phyloP scores from a whole-genome alignment of 2,329 filamentous ascomycete genomes.

The Fusarium verticillioides region DNA sequence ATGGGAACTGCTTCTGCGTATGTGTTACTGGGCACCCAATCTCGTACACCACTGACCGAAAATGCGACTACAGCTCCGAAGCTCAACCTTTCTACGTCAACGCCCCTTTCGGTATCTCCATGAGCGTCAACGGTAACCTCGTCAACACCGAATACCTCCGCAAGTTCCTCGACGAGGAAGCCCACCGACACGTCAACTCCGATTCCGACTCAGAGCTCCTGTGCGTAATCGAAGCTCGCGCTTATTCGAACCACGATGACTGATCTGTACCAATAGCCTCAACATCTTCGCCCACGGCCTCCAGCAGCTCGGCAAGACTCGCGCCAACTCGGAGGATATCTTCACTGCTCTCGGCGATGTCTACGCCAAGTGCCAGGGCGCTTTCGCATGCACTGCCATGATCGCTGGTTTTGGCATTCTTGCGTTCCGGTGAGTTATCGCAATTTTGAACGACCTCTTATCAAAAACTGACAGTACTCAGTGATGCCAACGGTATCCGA shows the following conservation, averaged over 20 bases:
- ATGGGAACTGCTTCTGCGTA: constrained; percentile 76
- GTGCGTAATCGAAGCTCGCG: constrained; percentile 10
- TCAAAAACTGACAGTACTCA: constrained; percentile 54
- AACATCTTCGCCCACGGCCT: constrained; percentile 89
- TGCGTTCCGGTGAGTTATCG: constrained; percentile 71
- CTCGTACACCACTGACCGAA: not conserved
- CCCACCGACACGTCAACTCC: constrained; percentile 88
- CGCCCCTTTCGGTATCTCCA: constrained; percentile 57
- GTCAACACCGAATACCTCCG: constrained; percentile 79
- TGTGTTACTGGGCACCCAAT: constrained; percentile 5
- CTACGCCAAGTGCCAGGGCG: constrained; percentile 78
- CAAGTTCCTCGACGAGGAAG: constrained; percentile 78
- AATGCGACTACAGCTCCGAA: constrained; percentile 70
- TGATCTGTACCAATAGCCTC: constrained; percentile 72
- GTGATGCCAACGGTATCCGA: constrained; percentile 73
- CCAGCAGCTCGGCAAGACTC: constrained; percentile 81
- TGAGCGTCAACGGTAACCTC: constrained; percentile 83
- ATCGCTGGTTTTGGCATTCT: constrained; percentile 83
- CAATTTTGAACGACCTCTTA: constrained; percentile 64
- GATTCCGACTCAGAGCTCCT: constrained; percentile 77
- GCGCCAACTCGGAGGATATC: constrained; percentile 81
- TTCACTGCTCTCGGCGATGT: constrained; percentile 78
- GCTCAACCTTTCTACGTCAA: constrained; percentile 95
- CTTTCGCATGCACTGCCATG: constrained; percentile 85
- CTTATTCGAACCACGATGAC: constrained; percentile 3